Evolutionary conservation across 257 asterid species (phyloP).

Genomic region (Echium plantagineum): DNA sequence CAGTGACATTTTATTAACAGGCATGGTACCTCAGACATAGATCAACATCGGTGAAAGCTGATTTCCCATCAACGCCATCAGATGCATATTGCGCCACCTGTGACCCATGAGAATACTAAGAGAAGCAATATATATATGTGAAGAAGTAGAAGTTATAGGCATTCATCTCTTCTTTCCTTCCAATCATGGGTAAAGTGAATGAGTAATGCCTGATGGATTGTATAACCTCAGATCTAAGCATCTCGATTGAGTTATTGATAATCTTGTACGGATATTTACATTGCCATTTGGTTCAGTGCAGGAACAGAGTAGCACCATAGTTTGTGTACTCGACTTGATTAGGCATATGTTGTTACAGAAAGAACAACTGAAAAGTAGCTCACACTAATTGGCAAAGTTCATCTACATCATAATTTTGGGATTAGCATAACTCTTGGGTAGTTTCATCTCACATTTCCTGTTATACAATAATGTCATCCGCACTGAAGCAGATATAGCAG

Average conservation of each 20-base stretch:
- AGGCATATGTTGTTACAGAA: too few species aligned
- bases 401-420: background rate
- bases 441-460: too few species aligned
- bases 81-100: slow-evolving; percentile 95
- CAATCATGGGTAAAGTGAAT: background rate
- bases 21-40: slow-evolving; percentile 65
- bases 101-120: slow-evolving; percentile 3
- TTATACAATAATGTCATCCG: background rate
- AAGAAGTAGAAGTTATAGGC: background rate
- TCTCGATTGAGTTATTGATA: background rate
- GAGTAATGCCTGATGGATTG: background rate
- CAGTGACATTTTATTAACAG: slow-evolving; percentile 5
- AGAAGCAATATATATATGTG: background rate
- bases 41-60: slow-evolving; percentile 65
- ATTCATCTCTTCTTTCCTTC: too few species aligned
- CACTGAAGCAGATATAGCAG: background rate
- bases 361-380: background rate
- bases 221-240: background rate
- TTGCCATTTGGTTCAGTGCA: too few species aligned
- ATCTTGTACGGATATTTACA: too few species aligned
- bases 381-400: background rate
- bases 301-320: background rate
- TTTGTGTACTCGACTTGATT: background rate
- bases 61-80: slow-evolving; percentile 66
- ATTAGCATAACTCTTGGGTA: too few species aligned